Conservation (phyloP, 1,139 yeast species). For the Barnettozyma hawaiiensis region DNA sequence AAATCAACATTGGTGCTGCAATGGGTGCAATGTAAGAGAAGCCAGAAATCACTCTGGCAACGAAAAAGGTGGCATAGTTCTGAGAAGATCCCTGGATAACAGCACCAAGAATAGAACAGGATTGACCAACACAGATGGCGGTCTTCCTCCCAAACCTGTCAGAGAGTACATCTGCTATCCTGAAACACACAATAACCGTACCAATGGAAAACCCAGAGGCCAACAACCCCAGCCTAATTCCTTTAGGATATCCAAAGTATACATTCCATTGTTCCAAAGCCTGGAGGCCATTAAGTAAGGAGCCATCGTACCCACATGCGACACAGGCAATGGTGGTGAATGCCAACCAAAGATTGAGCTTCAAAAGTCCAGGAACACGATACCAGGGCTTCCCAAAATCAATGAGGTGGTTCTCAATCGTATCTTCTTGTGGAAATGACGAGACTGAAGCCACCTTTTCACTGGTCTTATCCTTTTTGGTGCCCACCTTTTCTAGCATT, state of each 20-base stretch:
- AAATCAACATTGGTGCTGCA: slow-evolving; percentile 30
- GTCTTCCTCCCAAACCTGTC: background rate
- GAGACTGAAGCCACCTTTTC: background rate
- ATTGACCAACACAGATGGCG: slow-evolving; percentile 32
- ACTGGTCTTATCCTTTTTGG: background rate
- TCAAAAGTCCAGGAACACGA: slow-evolving; percentile 3
- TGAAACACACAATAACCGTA: background rate
- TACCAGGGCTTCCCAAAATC: slow-evolving; percentile 10
- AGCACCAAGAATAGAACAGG: slow-evolving; percentile 39
- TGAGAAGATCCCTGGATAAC: slow-evolving; percentile 37
- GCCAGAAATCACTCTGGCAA: slow-evolving; percentile 34
- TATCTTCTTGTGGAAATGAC: background rate
- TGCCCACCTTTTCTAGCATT: too few species aligned
- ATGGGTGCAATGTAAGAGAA: slow-evolving; percentile 31
- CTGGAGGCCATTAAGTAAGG: slow-evolving; percentile 45
- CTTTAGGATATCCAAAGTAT: slow-evolving; percentile 35
- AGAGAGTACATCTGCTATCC: background rate
- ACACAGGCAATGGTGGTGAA: slow-evolving; percentile 30
- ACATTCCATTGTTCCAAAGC: slow-evolving; percentile 23
- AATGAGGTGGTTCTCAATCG: slow-evolving; percentile 4
- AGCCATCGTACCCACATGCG: slow-evolving; percentile 44
- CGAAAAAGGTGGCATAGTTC: slow-evolving; percentile 32
- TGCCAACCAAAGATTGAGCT: slow-evolving; percentile 16
- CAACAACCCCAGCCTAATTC: slow-evolving; percentile 38
- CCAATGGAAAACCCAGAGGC: slow-evolving; percentile 43